These are phyloP conservation scores for Mycena sanguinolenta DNA, from an alignment of 768 basidiomycete species.

Conservation along the genomic window DNA sequence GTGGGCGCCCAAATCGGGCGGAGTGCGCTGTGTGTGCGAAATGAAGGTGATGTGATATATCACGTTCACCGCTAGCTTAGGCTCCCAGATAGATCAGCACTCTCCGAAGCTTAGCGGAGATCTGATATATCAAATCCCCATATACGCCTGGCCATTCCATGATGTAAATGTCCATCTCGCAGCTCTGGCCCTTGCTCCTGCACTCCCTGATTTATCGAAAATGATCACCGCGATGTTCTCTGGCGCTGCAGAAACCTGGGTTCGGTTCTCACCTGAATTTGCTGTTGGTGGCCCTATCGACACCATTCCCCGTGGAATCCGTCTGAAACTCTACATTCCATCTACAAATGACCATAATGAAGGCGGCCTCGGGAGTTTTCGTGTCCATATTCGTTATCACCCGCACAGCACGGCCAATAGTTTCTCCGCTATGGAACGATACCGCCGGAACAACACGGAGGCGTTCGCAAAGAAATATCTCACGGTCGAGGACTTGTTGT, in stretches of 20 bases:
- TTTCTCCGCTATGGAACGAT: background rate
- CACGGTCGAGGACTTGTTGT: no score
- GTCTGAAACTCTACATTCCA: background rate
- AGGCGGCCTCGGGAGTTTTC: background rate
- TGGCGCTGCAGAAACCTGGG: background rate
- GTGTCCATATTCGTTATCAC: no score
- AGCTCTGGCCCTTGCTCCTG: background rate
- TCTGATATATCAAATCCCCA: no score
- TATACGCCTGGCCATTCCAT: no score
- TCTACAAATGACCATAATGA: background rate
- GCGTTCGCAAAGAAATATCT: background rate
- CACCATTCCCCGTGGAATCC: background rate
- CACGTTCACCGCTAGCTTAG: no score
- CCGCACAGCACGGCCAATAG: background rate
- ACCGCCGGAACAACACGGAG: background rate
- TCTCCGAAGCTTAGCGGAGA: no score
- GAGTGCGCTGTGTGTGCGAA: no score
- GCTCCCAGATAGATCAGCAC: no score
- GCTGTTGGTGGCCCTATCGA: background rate
- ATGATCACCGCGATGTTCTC: background rate
- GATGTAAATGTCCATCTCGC: background rate
- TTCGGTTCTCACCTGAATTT: background rate
- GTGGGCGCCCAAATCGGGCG: no score
- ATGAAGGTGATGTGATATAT: no score
- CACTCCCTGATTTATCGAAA: background rate